Conservation (phyloP, 345 rosid species). For the Salix purpurea region DNA sequence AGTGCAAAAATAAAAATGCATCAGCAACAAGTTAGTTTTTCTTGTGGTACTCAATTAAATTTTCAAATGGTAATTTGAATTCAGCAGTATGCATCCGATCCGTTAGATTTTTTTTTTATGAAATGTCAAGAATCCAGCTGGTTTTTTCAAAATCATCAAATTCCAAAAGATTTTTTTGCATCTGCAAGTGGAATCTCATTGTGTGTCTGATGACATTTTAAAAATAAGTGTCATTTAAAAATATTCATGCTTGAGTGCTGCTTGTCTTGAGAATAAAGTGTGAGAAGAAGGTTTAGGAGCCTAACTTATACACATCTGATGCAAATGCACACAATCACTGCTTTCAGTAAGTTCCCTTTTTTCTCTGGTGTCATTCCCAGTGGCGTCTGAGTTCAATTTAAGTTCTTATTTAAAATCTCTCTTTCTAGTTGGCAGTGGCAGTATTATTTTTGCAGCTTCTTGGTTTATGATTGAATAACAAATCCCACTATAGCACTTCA, state of each 20-base stretch:
- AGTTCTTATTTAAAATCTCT: not conserved
- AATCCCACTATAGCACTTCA: not conserved
- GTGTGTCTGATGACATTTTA: too few species aligned
- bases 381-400: not conserved
- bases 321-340: not conserved
- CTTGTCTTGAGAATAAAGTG: too few species aligned
- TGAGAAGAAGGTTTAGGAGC: too few species aligned
- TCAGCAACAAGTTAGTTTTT: not conserved
- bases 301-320: not conserved
- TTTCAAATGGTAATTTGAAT: not conserved
- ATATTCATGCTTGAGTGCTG: too few species aligned
- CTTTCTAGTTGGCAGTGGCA: not conserved
- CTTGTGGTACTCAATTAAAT: not conserved
- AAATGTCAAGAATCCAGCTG: not conserved
- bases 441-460: not conserved
- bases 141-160: not conserved
- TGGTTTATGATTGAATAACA: not conserved
- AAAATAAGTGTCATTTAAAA: too few species aligned
- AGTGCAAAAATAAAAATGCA: not conserved
- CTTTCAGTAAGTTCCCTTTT: not conserved
- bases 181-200: not conserved
- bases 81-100: not conserved
- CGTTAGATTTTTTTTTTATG: not conserved
- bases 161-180: not conserved
- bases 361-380: not conserved